These are phyloP conservation scores for Scutellospora calospora DNA, from an alignment of 371 early-diverging fungal species.

Conservation along the genomic window DNA sequence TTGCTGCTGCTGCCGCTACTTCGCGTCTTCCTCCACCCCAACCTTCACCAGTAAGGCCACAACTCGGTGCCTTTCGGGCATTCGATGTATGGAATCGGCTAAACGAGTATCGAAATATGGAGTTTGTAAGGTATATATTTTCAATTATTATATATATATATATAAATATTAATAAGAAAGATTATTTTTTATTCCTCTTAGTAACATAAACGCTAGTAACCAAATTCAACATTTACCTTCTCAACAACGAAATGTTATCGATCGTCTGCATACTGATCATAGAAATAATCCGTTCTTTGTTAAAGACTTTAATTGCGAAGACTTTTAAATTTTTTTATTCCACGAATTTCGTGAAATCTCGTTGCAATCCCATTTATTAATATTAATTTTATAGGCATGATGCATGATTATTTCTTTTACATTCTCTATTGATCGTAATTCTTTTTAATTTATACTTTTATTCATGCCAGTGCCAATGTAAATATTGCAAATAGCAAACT, in stretches of 20 bases:
- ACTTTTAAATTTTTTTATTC: too few species aligned
- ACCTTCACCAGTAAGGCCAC: neutral
- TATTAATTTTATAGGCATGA: too few species aligned
- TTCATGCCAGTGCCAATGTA: too few species aligned
- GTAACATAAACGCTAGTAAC: neutral
- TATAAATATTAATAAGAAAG: too few species aligned
- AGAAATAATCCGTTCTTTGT: conserved; percentile 2
- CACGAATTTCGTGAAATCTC: too few species aligned
- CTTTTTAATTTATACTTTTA: too few species aligned
- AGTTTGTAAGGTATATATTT: conserved; percentile 2
- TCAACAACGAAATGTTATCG: neutral
- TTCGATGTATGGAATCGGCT: conserved; percentile 20
- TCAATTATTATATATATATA: neutral
- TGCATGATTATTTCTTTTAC: too few species aligned
- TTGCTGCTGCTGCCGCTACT: neutral
- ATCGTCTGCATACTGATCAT: neutral
- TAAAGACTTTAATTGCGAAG: neutral
- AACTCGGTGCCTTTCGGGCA: neutral
- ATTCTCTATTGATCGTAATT: too few species aligned
- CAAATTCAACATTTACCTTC: neutral
- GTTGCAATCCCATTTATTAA: too few species aligned
- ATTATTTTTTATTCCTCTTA: neutral
- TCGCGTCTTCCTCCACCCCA: neutral
- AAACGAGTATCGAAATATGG: conserved; percentile 16
- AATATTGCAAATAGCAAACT: too few species aligned